These are phyloP conservation scores for Porphyra umbilicalis DNA, from an alignment of 31 red algal genomes.

Conservation along the genomic window DNA sequence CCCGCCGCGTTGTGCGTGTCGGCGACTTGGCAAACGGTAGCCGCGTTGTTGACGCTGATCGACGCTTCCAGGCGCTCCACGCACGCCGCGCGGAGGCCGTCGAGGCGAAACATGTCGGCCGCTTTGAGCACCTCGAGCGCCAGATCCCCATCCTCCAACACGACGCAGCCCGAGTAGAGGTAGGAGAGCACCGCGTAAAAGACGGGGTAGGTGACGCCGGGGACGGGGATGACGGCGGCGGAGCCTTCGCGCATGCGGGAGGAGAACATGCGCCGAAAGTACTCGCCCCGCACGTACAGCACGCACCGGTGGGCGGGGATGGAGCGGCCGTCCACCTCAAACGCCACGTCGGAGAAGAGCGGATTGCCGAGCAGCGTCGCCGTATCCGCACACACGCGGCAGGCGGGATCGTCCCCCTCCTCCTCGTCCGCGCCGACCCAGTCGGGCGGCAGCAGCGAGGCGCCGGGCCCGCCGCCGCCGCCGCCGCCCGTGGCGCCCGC, in stretches of 20 bases:
- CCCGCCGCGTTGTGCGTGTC: conserved; percentile 44
- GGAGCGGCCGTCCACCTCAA: conserved; percentile 42
- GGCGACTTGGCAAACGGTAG: conserved; percentile 76
- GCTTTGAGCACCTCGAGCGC: conserved; percentile 75
- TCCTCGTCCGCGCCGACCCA: not conserved
- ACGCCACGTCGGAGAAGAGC: conserved; percentile 65
- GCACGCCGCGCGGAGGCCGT: conserved; percentile 66
- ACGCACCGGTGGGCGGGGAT: conserved; percentile 84
- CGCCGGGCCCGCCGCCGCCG: not conserved
- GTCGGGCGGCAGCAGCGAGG: not conserved
- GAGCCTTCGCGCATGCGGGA: conserved; percentile 71
- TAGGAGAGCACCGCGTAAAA: conserved; percentile 69
- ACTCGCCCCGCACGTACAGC: conserved; percentile 70
- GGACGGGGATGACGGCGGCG: conserved; percentile 54
- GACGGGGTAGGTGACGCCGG: conserved; percentile 64
- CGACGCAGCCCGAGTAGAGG: conserved; percentile 55
- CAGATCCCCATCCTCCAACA: conserved; percentile 25
- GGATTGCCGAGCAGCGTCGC: conserved; percentile 28
- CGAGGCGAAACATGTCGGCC: conserved; percentile 86
- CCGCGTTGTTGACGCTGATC: conserved; percentile 64
- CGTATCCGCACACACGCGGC: conserved; percentile 30
- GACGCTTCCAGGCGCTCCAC: conserved; percentile 67
- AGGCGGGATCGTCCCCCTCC: conserved; percentile 1
- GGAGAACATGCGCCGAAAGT: conserved; percentile 88
- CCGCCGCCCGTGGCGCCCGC: no score